phyloP scores from a whole-genome alignment of 2,329 filamentous ascomycete genomes.

The Penicillium vulpinum region DNA sequence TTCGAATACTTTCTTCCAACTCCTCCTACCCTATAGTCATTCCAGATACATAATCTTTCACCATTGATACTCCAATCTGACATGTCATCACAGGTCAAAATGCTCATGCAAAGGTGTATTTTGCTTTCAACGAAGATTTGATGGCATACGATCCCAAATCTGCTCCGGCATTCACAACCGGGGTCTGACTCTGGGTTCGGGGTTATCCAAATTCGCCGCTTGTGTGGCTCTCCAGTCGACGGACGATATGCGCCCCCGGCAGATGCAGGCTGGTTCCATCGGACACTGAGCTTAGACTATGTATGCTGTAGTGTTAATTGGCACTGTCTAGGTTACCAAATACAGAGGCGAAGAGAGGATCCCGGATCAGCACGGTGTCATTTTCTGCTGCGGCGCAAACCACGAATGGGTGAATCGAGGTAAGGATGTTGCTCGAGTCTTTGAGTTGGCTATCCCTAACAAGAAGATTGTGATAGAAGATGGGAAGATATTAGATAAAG shows the following conservation, averaged over 20 bases:
- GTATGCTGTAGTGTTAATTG: conserved; percentile 32
- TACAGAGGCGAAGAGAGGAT: conserved; percentile 32
- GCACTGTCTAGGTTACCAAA: conserved; percentile 26
- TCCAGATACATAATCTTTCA: neutral
- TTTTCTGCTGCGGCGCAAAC: conserved; percentile 42
- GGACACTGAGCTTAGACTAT: conserved; percentile 34
- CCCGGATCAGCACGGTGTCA: conserved; percentile 29
- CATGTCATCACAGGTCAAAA: conserved; percentile 25
- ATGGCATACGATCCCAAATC: conserved; percentile 29
- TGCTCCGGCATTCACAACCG: conserved; percentile 20
- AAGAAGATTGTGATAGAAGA: conserved; percentile 42
- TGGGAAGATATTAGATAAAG: conserved; percentile 42
- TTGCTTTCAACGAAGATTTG: conserved; percentile 27
- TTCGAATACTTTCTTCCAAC: neutral
- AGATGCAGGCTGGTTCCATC: conserved; percentile 26
- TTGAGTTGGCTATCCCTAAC: conserved; percentile 45
- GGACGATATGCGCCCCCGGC: conserved; percentile 24
- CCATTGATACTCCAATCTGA: conserved; percentile 20
- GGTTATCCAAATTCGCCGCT: conserved; percentile 29
- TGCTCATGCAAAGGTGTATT: conserved; percentile 26
- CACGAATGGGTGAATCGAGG: conserved; percentile 50
- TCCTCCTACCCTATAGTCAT: neutral
- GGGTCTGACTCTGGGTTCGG: conserved; percentile 25
- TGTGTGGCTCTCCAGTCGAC: conserved; percentile 27
- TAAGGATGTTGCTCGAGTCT: conserved; percentile 39